Percentiles rank a stretch among this genome's conserved stretches.
These are phyloP conservation scores for Rhodofomes roseus DNA, from an alignment of 1,284 basidiomycete genomes.

Conservation along the genomic window DNA sequence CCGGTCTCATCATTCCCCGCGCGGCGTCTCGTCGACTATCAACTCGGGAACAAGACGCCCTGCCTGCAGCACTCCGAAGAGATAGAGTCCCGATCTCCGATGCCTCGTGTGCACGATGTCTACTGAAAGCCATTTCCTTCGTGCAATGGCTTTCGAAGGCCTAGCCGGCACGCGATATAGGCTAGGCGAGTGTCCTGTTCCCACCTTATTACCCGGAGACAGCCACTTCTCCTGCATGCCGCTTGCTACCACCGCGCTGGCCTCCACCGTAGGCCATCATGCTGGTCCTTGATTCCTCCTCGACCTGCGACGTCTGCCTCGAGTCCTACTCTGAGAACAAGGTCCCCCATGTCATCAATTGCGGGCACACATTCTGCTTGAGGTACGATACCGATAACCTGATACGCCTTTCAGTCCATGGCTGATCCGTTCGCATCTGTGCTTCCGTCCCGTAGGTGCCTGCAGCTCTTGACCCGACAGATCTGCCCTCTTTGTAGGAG, in stretches of 20 bases:
- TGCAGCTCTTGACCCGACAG: slow-evolving; percentile 20
- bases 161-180: slow-evolving; percentile 30
- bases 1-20: slow-evolving; percentile 22
- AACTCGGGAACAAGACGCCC: slow-evolving; percentile 16
- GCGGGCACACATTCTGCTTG: slow-evolving; percentile 42
- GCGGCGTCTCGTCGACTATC: slow-evolving; percentile 5
- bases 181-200: slow-evolving; percentile 28
- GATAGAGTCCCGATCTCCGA: slow-evolving; percentile 27
- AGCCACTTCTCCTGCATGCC: slow-evolving; percentile 9
- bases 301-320: slow-evolving; percentile 46
- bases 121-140: slow-evolving; percentile 21
- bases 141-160: slow-evolving; percentile 18
- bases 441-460: slow-evolving; percentile 17
- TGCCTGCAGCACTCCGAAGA: slow-evolving; percentile 12
- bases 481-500: slow-evolving; percentile 27
- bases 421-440: not conserved
- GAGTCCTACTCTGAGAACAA: slow-evolving; percentile 35
- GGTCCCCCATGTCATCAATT: slow-evolving; percentile 38
- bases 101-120: slow-evolving; percentile 21
- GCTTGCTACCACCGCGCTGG: slow-evolving; percentile 24
- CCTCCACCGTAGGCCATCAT: slow-evolving; percentile 27
- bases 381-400: slow-evolving; percentile 16
- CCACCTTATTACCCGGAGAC: slow-evolving; percentile 27
- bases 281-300: slow-evolving; percentile 42
- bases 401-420: not conserved